These are phyloP conservation scores for Boeremia exigua DNA, from an alignment of 2,329 filamentous ascomycete genomes.

Conservation along the genomic window DNA sequence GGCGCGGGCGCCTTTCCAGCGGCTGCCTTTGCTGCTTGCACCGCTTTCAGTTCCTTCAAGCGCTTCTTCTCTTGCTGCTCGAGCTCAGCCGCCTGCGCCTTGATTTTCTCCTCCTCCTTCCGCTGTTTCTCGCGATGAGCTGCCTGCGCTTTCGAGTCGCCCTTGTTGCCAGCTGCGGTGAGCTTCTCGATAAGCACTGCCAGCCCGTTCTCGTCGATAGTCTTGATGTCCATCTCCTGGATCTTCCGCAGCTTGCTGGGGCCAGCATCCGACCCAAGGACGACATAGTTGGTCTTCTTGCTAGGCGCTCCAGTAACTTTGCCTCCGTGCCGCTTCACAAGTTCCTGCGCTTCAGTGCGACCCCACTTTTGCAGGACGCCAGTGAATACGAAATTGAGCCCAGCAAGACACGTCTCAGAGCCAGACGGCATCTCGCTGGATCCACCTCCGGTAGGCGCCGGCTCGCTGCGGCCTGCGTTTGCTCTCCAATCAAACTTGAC, in stretches of 20 bases:
- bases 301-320: slow-evolving; percentile 87
- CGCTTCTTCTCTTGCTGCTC: slow-evolving; percentile 84
- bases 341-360: slow-evolving; percentile 80
- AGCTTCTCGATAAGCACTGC: slow-evolving; percentile 83
- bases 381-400: slow-evolving; percentile 93
- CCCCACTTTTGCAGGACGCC: slow-evolving; percentile 81
- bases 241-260: slow-evolving; percentile 94
- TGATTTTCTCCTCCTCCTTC: slow-evolving; percentile 82
- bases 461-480: slow-evolving; percentile 63
- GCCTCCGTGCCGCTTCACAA: slow-evolving; percentile 93
- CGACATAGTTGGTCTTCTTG: slow-evolving; percentile 91
- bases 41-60: slow-evolving; percentile 58
- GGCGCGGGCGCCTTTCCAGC: slow-evolving; percentile 48
- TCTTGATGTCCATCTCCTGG: slow-evolving; percentile 77
- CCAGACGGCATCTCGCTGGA: slow-evolving; percentile 77
- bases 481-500: slow-evolving; percentile 81
- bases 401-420: slow-evolving; percentile 85
- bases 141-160: slow-evolving; percentile 84
- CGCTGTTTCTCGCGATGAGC: slow-evolving; percentile 84
- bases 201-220: slow-evolving; percentile 91
- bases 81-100: slow-evolving; percentile 81
- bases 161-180: slow-evolving; percentile 75
- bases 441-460: slow-evolving; percentile 67
- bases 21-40: slow-evolving; percentile 26
- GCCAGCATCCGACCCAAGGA: slow-evolving; percentile 88